phyloP scores from a whole-genome alignment of 2,329 filamentous ascomycete species.

The Pseudonectria buxi region DNA sequence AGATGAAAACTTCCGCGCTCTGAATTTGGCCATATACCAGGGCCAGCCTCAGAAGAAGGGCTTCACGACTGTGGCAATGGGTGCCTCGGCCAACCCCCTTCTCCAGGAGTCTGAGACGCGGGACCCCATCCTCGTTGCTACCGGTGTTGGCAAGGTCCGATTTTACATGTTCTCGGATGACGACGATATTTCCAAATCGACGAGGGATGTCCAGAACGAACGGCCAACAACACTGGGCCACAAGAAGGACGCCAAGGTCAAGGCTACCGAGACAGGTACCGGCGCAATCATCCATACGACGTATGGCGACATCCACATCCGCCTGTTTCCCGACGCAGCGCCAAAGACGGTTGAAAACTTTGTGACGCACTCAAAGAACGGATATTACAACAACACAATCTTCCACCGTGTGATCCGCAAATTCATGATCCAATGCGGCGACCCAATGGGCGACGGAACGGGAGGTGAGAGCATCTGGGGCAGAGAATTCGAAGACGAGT shows the following conservation, averaged over 20 bases:
- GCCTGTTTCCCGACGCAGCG: conserved; percentile 85
- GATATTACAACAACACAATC: conserved; percentile 96
- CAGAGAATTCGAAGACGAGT: conserved; percentile 92
- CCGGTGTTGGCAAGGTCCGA: conserved; percentile 77
- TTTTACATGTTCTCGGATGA: conserved; percentile 99
- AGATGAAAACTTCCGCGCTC: conserved; percentile 78
- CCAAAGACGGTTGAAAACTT: conserved; percentile 98
- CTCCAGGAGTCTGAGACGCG: conserved; percentile 85
- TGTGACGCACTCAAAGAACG: conserved; percentile 78
- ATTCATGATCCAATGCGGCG: conserved; percentile 98
- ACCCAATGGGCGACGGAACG: conserved; percentile 84
- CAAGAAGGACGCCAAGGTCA: conserved; percentile 46
- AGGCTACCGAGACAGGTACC: conserved; percentile 65
- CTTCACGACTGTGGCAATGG: conserved; percentile 92
- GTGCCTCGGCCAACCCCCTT: conserved; percentile 86
- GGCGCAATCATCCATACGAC: conserved; percentile 86
- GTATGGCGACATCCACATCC: conserved; percentile 87
- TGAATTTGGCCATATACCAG: conserved; percentile 85
- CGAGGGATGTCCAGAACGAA: conserved; percentile 91
- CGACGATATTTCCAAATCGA: conserved; percentile 71
- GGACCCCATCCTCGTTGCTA: conserved; percentile 82
- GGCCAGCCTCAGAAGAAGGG: conserved; percentile 92
- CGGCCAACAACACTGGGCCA: conserved; percentile 64
- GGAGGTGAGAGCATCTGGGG: conserved; percentile 90
- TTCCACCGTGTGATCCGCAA: conserved; percentile 97